A percentile compares a stretch with the other conserved stretches of the same genome.
Evolutionary conservation across 176 grass and related monocot species (phyloP).

Genomic region (Zoysia pacifica): DNA sequence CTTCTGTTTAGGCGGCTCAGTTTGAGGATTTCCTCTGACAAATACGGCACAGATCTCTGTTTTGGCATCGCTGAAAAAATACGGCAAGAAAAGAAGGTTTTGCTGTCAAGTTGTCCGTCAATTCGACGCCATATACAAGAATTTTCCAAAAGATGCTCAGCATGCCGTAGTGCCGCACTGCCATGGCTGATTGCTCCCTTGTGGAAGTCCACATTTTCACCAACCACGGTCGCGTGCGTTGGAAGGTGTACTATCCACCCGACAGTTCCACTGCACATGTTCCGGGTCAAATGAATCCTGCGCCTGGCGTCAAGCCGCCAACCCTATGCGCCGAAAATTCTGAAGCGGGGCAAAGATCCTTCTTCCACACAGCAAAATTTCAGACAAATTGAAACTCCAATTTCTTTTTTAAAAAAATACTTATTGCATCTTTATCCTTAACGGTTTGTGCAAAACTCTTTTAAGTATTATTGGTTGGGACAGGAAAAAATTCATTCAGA

Average conservation of each 20-base stretch:
- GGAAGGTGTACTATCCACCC: background rate
- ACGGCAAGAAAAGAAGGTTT: background rate
- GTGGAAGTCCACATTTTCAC: constrained; percentile 30
- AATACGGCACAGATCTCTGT: no score
- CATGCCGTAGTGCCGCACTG: constrained; percentile 6
- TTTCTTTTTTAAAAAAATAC: background rate
- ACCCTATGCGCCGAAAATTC: background rate
- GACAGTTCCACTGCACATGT: background rate
- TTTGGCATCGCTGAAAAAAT: background rate
- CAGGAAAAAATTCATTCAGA: no score
- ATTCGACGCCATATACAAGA: background rate
- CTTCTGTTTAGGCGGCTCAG: no score
- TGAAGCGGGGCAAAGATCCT: background rate
- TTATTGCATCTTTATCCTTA: background rate
- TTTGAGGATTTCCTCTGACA: no score
- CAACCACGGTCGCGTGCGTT: constrained; percentile 26
- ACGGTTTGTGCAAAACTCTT: background rate
- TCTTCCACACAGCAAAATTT: background rate
- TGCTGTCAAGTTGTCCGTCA: background rate
- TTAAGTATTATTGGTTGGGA: no score
- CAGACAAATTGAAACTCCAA: background rate
- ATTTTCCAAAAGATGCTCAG: background rate
- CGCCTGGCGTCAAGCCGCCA: background rate
- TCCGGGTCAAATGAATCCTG: constrained; percentile 15
- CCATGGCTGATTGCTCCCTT: background rate